Evolutionary conservation across 2,329 filamentous ascomycete species (phyloP), one percentile per base, ranked within the genome.

Genomic region (Verticillium alfalfae): DNA sequence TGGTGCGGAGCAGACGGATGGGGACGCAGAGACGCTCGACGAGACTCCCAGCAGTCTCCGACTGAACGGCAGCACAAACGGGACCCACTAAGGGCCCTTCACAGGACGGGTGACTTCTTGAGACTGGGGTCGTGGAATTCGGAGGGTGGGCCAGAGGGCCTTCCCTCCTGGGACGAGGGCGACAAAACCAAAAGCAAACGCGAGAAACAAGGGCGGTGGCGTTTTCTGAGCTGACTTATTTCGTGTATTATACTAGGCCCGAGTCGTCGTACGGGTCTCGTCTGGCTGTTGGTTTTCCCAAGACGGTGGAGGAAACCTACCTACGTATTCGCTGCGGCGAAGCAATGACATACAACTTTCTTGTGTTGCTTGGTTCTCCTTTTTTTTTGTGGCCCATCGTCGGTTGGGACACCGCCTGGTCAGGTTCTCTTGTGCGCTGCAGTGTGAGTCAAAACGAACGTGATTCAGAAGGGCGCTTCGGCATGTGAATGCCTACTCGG

Each of bases 41-140:
- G 56, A 26, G n/a, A 49, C 26, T 13, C 54, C 60, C 18, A 39
- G 26, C 26, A 26, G 58, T 49, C 55, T 58, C 60, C 56, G 61
- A 39, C 54, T 60, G 37, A 66, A 66, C 58, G 63, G 64, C 36
- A 63, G 63, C 9, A 26, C 61, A 13, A 66, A 66, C 18, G 64
- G 64, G n/a, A 22, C 18, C 9, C 45, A 49, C 22, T 49, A 49
- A 18, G 26, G 18, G 45, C 22, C 26, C 7, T 18, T 49, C 45
- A 49, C 45, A 26, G 45, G 45, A 49, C 10, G 2, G 26, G 26
- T 26, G 26, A 26, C 26, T 26, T 26, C 26, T 2, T 26, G 26
- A 26, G 26, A 26, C 26, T 26, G 26, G 26, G 2, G 26, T 26
- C 26, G 26, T 3, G 26, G 26, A 26, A 26, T 26, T 26, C 26